A percentile compares a stretch with the other conserved stretches of the same genome.
These are phyloP conservation scores for Phytophthora syringae DNA, from an alignment of 352 stramenopile species.

Conservation along the genomic window DNA sequence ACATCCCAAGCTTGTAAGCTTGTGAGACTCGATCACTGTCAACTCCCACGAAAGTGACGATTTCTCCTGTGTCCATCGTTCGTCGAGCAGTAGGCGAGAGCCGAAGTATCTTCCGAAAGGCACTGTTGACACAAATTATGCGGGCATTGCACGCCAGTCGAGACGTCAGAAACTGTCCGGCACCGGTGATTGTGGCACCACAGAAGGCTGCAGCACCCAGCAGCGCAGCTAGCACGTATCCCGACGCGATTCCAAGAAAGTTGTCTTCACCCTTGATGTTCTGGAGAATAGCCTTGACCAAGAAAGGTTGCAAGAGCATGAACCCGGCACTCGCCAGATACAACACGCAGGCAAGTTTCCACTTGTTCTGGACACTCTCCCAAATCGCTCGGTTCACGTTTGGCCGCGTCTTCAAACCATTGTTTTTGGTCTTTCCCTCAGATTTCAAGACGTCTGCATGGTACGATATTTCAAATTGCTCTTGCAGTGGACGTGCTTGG, in stretches of 20 bases:
- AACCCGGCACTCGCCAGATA: conserved; percentile 41
- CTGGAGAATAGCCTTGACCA: conserved; percentile 65
- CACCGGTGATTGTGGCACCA: conserved; percentile 44
- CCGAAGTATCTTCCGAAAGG: conserved; percentile 59
- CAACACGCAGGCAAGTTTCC: conserved; percentile 32
- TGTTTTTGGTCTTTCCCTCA: not conserved
- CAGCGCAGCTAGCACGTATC: conserved; percentile 49
- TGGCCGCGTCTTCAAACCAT: not conserved
- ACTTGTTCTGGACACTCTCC: conserved; percentile 39
- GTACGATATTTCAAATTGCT: conserved; percentile 44
- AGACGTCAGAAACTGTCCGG: conserved; percentile 51
- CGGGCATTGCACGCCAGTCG: conserved; percentile 53
- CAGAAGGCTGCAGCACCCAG: conserved; percentile 40
- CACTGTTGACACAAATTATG: conserved; percentile 57
- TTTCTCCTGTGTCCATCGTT: conserved; percentile 53
- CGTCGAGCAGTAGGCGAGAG: conserved; percentile 50
- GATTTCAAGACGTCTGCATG: conserved; percentile 6
- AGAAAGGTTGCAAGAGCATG: conserved; percentile 52
- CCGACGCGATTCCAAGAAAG: conserved; percentile 45
- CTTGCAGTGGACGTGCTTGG: conserved; percentile 34
- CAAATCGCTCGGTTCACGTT: conserved; percentile 46
- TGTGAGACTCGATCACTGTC: conserved; percentile 40
- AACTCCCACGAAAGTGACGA: conserved; percentile 57
- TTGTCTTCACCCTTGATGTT: conserved; percentile 43
- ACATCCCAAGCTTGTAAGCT: conserved; percentile 27